Conservation (phyloP, 2,329 filamentous ascomycete species). For the Phaeophleospora eucalypticola region DNA sequence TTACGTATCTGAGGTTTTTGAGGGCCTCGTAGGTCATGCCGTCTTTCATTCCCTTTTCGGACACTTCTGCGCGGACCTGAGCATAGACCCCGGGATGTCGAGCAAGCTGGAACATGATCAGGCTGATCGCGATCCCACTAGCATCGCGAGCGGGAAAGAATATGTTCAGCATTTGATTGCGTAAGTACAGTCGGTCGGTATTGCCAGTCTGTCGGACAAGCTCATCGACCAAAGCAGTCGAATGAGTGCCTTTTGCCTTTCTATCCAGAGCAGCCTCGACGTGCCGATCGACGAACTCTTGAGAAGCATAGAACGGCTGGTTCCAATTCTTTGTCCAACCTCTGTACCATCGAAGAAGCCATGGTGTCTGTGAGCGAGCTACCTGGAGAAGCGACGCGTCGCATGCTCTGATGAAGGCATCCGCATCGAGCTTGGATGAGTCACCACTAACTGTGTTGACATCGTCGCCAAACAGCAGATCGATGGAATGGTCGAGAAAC, state of each 20-base stretch:
- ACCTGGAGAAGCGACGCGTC: constrained; percentile 1
- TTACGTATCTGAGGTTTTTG: constrained; percentile 1
- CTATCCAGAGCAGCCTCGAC: neutral
- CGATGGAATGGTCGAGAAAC: constrained; percentile 3
- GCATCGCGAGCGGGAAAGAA: constrained; percentile 3
- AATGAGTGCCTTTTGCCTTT: neutral
- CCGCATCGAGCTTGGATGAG: constrained; percentile 1
- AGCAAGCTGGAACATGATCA: constrained; percentile 3
- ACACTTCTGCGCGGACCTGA: constrained; percentile 1
- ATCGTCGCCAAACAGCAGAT: constrained; percentile 2
- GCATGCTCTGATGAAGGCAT: neutral
- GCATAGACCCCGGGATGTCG: constrained; percentile 1
- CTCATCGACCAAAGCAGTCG: constrained; percentile 1
- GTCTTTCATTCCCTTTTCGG: neutral
- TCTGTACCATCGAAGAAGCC: constrained; percentile 4
- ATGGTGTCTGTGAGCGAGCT: neutral
- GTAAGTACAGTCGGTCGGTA: neutral
- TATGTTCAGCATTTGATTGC: constrained; percentile 4
- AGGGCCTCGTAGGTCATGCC: neutral
- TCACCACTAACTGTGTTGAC: neutral
- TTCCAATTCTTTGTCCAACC: constrained; percentile 2
- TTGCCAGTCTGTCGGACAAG: neutral
- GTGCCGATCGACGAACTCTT: constrained; percentile 1
- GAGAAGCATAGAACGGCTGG: neutral
- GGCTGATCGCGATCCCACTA: neutral